These are phyloP conservation scores for Lolium perenne DNA, from an alignment of 176 grass and related monocot species.

Conservation along the genomic window DNA sequence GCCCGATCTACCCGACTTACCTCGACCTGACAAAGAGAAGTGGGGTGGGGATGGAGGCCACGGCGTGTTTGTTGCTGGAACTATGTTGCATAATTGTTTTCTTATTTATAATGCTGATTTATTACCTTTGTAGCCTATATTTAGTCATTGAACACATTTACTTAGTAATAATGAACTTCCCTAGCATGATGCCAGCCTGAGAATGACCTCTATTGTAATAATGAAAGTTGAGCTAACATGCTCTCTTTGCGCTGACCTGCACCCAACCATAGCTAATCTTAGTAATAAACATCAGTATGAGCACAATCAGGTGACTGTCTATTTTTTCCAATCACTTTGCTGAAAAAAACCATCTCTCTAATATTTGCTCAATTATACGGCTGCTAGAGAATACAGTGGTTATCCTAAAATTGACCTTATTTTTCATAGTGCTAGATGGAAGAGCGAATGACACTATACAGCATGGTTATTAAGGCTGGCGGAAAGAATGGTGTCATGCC, in stretches of 20 bases:
- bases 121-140: constrained; percentile 21
- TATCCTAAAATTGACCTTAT: not conserved
- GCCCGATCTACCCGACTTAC: too few relatives aligned
- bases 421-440: constrained; percentile 66
- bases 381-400: too few relatives aligned
- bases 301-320: too few relatives aligned
- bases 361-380: too few relatives aligned
- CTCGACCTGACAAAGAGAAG: too few relatives aligned
- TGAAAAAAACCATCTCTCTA: too few relatives aligned
- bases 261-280: not conserved
- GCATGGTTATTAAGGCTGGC: constrained; percentile 89
- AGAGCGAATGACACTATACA: constrained; percentile 88
- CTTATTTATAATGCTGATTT: not conserved
- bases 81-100: too few relatives aligned
- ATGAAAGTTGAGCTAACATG: constrained; percentile 2
- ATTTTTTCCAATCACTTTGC: too few relatives aligned
- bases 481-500: constrained; percentile 85
- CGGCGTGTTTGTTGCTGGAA: too few relatives aligned
- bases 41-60: too few relatives aligned
- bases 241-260: not conserved
- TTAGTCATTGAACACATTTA: constrained; percentile 13
- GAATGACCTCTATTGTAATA: not conserved
- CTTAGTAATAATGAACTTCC: constrained; percentile 25
- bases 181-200: constrained; percentile 21
- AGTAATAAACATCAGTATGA: not conserved